phyloP scores from a whole-genome alignment of 805 yeast genomes.

The Komagataella ulmi region DNA sequence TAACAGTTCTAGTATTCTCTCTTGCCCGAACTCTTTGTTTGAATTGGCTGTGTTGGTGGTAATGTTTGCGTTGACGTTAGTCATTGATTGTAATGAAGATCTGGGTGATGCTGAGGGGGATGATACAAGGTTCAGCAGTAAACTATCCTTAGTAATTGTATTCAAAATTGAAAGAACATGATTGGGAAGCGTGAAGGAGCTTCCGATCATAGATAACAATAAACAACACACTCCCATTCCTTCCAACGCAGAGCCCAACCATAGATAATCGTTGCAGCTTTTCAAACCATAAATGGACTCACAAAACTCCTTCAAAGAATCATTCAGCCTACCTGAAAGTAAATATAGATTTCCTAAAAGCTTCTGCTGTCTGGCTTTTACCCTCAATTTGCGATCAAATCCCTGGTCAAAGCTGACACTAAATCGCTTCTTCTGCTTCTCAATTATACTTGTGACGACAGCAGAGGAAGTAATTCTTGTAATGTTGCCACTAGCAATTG shows the following conservation, averaged over 20 bases:
- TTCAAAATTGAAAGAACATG: conserved; percentile 8
- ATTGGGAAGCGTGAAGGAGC: conserved; percentile 35
- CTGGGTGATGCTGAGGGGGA: conserved; percentile 33
- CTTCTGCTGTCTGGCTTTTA: conserved; percentile 64
- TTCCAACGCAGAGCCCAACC: conserved; percentile 86
- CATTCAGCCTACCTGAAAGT: conserved; percentile 64
- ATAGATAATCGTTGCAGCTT: conserved; percentile 58
- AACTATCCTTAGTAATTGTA: conserved; percentile 12
- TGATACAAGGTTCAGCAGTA: conserved; percentile 8
- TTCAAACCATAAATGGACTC: conserved; percentile 54
- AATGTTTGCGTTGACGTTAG: conserved; percentile 1
- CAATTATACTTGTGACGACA: conserved; percentile 2
- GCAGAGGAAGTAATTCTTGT: not conserved
- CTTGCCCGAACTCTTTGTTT: conserved; percentile 9
- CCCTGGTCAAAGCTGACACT: conserved; percentile 21
- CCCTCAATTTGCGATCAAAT: conserved; percentile 23
- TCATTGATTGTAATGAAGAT: conserved; percentile 23
- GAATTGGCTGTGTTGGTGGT: conserved; percentile 2
- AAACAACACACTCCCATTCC: conserved; percentile 58
- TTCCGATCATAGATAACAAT: conserved; percentile 42
- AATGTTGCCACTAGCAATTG: conserved; percentile 37
- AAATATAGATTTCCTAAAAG: conserved; percentile 65
- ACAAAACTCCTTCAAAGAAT: conserved; percentile 61
- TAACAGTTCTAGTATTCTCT: conserved; percentile 20
- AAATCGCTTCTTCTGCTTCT: conserved; percentile 12